Percentiles rank a stretch among this genome's conserved stretches.
phyloP scores from a whole-genome alignment of 805 yeast species.

The Hermanozyma aechmeae region DNA sequence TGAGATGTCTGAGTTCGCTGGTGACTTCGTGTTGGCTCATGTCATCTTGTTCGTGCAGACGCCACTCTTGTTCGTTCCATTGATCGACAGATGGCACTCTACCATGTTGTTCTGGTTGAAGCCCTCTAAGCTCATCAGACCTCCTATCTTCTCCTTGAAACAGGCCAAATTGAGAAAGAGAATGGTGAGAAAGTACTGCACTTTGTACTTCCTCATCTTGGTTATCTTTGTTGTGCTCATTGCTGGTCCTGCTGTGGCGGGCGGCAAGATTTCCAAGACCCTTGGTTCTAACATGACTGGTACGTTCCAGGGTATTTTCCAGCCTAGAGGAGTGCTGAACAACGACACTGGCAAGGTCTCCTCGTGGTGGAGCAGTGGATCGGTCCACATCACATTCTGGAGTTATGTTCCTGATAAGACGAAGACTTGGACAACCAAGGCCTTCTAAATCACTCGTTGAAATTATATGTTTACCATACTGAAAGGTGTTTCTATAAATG shows the following conservation, averaged over 20 bases:
- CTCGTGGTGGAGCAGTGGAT: conserved; percentile 11
- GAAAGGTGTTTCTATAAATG: not conserved
- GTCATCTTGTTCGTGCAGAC: conserved; percentile 77
- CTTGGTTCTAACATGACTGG: conserved; percentile 23
- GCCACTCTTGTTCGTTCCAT: conserved; percentile 79
- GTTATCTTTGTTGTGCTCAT: conserved; percentile 65
- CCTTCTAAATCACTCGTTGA: conserved; percentile 13
- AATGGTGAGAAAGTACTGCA: conserved; percentile 90
- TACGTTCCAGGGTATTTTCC: conserved; percentile 63
- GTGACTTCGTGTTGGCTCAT: conserved; percentile 93
- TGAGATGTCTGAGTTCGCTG: conserved; percentile 92
- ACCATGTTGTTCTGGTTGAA: conserved; percentile 98
- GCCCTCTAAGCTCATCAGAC: conserved; percentile 93
- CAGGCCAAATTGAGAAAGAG: conserved; percentile 95
- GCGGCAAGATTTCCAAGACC: conserved; percentile 39
- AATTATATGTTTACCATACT: not conserved
- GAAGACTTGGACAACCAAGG: conserved; percentile 50
- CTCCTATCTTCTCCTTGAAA: conserved; percentile 93
- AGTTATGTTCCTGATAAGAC: conserved; percentile 45
- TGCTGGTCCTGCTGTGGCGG: conserved; percentile 88
- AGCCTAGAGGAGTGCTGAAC: conserved; percentile 74
- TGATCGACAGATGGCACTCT: conserved; percentile 95
- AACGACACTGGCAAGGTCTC: conserved; percentile 67
- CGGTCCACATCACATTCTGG: conserved; percentile 32
- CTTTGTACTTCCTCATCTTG: conserved; percentile 66